Conservation (phyloP, 2,329 filamentous ascomycete genomes). For the Eutypella sp. region DNA sequence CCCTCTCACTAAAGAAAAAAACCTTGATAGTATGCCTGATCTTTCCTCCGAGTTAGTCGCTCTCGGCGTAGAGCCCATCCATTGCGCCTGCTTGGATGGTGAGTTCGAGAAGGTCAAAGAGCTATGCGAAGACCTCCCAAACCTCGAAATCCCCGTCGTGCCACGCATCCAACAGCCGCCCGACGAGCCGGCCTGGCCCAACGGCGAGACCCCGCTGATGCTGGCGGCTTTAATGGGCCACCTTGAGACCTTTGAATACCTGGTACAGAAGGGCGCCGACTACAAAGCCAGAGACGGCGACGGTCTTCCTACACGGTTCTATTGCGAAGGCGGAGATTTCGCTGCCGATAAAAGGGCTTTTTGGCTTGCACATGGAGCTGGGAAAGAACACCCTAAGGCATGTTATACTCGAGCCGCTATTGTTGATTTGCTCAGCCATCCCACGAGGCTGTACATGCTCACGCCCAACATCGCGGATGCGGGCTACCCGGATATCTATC, state of each 20-base stretch:
- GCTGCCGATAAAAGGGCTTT: constrained; percentile 8
- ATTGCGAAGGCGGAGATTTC: constrained; percentile 6
- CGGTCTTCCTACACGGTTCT: constrained; percentile 7
- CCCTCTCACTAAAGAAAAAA: too few relatives aligned
- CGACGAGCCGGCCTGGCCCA: background rate
- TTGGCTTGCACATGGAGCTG: constrained; percentile 4
- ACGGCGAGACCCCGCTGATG: constrained; percentile 4
- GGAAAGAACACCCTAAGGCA: constrained; percentile 5
- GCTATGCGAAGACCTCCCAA: background rate
- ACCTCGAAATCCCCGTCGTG: background rate
- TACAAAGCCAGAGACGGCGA: constrained; percentile 1
- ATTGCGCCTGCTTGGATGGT: constrained; percentile 11
- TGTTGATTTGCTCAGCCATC: constrained; percentile 6
- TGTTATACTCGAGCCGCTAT: constrained; percentile 6
- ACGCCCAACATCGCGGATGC: background rate
- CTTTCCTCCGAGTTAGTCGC: background rate
- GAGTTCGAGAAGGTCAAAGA: constrained; percentile 9
- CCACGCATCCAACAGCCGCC: background rate
- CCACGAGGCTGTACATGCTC: background rate
- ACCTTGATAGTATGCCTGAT: too few relatives aligned
- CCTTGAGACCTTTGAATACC: constrained; percentile 11
- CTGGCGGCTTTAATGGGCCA: constrained; percentile 18
- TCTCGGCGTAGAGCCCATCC: constrained; percentile 11
- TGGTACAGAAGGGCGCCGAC: constrained; percentile 7
- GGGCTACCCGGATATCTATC: background rate